Evolutionary conservation across 1,284 basidiomycete genomes (phyloP).

Genomic region (Heliocybe sulcata): DNA sequence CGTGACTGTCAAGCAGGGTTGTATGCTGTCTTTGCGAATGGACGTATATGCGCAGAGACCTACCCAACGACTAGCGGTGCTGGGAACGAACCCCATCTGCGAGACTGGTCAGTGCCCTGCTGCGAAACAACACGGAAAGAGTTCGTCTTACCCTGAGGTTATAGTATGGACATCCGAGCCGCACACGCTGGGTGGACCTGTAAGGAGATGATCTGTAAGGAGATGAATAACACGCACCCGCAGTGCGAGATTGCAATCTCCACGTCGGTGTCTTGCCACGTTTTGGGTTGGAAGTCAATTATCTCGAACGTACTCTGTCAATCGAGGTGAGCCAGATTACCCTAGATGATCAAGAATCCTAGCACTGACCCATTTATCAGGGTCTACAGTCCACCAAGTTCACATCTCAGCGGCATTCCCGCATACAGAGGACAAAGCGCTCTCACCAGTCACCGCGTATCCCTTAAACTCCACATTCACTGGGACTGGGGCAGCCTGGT

Average conservation of each 20-base stretch:
- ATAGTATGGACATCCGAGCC: slow-evolving; percentile 51
- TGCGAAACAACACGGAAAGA: background rate
- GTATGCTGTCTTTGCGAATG: slow-evolving; percentile 41
- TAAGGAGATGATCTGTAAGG: slow-evolving; percentile 12
- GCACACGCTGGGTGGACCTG: slow-evolving; percentile 25
- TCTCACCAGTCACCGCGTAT: slow-evolving; percentile 14
- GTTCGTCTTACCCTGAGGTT: slow-evolving; percentile 23
- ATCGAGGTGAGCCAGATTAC: background rate
- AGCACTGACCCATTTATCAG: slow-evolving; percentile 20
- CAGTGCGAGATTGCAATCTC: slow-evolving; percentile 31
- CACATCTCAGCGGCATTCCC: background rate
- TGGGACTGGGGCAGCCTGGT: background rate
- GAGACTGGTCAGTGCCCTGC: slow-evolving; percentile 4
- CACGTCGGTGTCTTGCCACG: slow-evolving; percentile 21
- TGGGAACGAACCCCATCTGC: slow-evolving; percentile 19
- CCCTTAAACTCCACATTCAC: slow-evolving; percentile 15
- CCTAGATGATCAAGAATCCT: background rate
- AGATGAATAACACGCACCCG: slow-evolving; percentile 6
- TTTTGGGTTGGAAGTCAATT: slow-evolving; percentile 29
- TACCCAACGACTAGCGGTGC: slow-evolving; percentile 23
- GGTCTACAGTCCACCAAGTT: slow-evolving; percentile 6
- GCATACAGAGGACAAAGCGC: background rate
- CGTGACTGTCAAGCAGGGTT: slow-evolving; percentile 37
- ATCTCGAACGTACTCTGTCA: slow-evolving; percentile 30
- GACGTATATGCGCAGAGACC: slow-evolving; percentile 18